phyloP scores from a whole-genome alignment of 2,329 filamentous ascomycete genomes.

The Cladosporium cucumerinum region DNA sequence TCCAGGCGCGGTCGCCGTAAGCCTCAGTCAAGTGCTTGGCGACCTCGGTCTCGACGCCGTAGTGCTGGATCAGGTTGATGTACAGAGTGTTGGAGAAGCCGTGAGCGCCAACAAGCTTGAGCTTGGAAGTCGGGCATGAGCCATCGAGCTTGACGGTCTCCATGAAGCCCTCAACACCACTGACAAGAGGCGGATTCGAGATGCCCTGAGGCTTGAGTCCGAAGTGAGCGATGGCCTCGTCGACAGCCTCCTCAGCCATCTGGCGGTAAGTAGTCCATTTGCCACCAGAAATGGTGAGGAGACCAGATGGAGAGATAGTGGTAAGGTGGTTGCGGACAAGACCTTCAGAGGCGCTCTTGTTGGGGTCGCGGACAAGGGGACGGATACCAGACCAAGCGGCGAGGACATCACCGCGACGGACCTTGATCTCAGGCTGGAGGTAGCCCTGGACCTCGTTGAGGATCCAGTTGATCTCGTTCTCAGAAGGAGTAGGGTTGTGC shows the following conservation, averaged over 20 bases:
- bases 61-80: constrained; percentile 93
- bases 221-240: constrained; percentile 71
- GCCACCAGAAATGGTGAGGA: constrained; percentile 81
- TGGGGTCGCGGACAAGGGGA: constrained; percentile 80
- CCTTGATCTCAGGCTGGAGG: constrained; percentile 77
- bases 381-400: constrained; percentile 88
- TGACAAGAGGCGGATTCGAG: constrained; percentile 58
- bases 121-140: constrained; percentile 76
- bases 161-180: constrained; percentile 65
- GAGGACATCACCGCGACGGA: constrained; percentile 80
- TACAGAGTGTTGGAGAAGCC: constrained; percentile 88
- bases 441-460: constrained; percentile 78
- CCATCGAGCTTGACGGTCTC: constrained; percentile 70
- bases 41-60: constrained; percentile 85
- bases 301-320: constrained; percentile 72
- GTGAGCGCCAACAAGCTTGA: constrained; percentile 78
- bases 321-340: constrained; percentile 84
- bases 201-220: constrained; percentile 57
- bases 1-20: constrained; percentile 92
- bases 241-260: constrained; percentile 87
- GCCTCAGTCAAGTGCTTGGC: constrained; percentile 82
- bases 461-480: constrained; percentile 86
- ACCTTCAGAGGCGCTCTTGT: constrained; percentile 80
- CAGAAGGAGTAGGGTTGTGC: constrained; percentile 70
- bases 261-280: constrained; percentile 90